phyloP scores from a whole-genome alignment of 768 basidiomycete species.

The Tylopilus sp. region DNA sequence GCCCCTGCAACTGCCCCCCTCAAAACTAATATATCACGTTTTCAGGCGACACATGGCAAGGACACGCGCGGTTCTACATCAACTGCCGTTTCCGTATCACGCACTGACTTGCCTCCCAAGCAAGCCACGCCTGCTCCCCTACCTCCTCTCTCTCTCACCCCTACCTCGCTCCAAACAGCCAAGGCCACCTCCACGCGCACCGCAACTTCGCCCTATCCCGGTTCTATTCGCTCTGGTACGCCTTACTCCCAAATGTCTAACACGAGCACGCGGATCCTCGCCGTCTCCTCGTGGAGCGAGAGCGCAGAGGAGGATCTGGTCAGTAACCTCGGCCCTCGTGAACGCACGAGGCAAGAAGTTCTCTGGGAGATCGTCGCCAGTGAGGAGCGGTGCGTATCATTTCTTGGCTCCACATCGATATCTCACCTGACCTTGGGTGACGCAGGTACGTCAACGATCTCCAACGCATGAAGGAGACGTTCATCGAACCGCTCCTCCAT shows the following conservation, averaged over 20 bases:
- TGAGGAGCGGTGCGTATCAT: conserved; percentile 73
- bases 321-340: conserved; percentile 86
- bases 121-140: conserved; percentile 40
- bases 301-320: conserved; percentile 93
- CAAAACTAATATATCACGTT: conserved; percentile 74
- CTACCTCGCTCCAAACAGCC: conserved; percentile 51
- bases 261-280: conserved; percentile 68
- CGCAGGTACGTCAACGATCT: conserved; percentile 89
- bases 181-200: conserved; percentile 61
- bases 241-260: conserved; percentile 80
- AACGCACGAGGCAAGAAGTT: conserved; percentile 94
- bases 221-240: conserved; percentile 74
- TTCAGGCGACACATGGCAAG: conserved; percentile 70
- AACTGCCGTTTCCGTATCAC: conserved; percentile 57
- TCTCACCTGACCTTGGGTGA: conserved; percentile 11
- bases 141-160: conserved; percentile 57
- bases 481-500: conserved; percentile 86
- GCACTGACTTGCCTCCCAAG: conserved; percentile 55
- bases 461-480: conserved; percentile 88
- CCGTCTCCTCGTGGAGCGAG: conserved; percentile 87
- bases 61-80: conserved; percentile 64
- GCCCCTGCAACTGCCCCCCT: conserved; percentile 30
- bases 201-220: conserved; percentile 58
- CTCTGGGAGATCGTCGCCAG: conserved; percentile 95
- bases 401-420: conserved; percentile 10